Evolutionary conservation across 2,329 filamentous ascomycete species (phyloP).

Genomic region (Ascochyta fabae): DNA sequence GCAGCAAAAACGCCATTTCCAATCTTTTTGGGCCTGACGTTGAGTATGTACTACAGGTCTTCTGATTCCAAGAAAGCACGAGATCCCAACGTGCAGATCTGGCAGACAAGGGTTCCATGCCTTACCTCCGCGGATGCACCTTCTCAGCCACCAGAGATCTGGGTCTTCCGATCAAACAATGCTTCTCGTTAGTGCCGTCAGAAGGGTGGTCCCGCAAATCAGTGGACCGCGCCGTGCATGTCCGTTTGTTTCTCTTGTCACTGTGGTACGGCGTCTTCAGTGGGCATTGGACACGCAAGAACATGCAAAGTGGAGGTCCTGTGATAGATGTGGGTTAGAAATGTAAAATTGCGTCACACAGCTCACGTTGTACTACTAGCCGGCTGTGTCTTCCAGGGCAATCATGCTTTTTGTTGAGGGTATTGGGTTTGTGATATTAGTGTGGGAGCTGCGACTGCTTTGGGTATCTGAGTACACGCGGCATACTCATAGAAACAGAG

Average conservation of each 20-base stretch:
- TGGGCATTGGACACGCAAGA: background rate
- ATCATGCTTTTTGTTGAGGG: background rate
- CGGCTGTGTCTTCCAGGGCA: background rate
- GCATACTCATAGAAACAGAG: no score
- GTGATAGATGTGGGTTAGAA: background rate
- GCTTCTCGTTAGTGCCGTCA: background rate
- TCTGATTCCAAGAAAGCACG: background rate
- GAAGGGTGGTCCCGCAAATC: background rate
- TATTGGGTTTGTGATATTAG: background rate
- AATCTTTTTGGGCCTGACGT: background rate
- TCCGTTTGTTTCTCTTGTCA: background rate
- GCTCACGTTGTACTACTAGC: background rate
- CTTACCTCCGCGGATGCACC: background rate
- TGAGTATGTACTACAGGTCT: background rate
- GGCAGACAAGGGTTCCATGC: background rate
- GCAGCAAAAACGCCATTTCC: background rate
- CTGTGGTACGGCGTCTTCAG: background rate
- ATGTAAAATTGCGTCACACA: background rate
- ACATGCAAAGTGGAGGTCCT: background rate
- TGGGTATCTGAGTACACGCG: background rate
- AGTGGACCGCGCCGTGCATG: background rate
- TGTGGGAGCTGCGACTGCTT: background rate
- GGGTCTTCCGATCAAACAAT: background rate
- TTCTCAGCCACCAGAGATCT: background rate
- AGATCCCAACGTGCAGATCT: background rate